phyloP scores from a whole-genome alignment of 2,329 filamentous ascomycete species.

The Lasiodiplodia sp. region DNA sequence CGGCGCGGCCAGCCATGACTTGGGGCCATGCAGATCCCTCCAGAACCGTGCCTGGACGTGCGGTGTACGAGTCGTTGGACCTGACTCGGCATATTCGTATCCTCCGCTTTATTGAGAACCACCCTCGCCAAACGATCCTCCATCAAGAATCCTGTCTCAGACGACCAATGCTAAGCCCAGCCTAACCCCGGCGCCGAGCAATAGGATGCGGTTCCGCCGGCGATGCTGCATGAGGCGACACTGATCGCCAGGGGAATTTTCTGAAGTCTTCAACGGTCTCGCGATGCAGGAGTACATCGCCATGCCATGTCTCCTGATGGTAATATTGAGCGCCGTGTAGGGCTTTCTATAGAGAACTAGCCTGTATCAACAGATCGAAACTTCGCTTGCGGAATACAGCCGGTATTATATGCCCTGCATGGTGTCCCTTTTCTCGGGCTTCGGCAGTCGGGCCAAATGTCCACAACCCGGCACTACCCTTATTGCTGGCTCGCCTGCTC shows the following conservation, averaged over 20 bases:
- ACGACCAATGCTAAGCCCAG: background rate
- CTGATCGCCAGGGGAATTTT: slow-evolving; percentile 1
- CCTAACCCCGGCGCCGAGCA: background rate
- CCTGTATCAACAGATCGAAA: background rate
- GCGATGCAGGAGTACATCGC: background rate
- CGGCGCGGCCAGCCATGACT: slow-evolving; percentile 1
- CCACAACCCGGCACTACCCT: background rate
- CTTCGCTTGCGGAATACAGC: background rate
- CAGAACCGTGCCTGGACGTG: background rate
- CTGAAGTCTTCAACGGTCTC: too few relatives aligned
- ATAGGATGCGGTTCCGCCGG: background rate
- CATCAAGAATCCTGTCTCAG: background rate
- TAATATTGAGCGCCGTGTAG: background rate
- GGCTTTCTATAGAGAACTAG: background rate
- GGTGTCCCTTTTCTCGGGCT: background rate
- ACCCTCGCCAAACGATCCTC: background rate
- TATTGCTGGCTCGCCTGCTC: slow-evolving; percentile 1
- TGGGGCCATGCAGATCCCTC: background rate
- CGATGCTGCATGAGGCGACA: background rate
- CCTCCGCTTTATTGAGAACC: background rate
- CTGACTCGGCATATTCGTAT: background rate
- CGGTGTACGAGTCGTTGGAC: background rate
- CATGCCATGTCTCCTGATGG: background rate
- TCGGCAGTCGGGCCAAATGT: background rate
- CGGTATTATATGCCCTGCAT: background rate